phyloP scores from a whole-genome alignment of 2,329 filamentous ascomycete genomes.

The Pyrenochaeta sp. region DNA sequence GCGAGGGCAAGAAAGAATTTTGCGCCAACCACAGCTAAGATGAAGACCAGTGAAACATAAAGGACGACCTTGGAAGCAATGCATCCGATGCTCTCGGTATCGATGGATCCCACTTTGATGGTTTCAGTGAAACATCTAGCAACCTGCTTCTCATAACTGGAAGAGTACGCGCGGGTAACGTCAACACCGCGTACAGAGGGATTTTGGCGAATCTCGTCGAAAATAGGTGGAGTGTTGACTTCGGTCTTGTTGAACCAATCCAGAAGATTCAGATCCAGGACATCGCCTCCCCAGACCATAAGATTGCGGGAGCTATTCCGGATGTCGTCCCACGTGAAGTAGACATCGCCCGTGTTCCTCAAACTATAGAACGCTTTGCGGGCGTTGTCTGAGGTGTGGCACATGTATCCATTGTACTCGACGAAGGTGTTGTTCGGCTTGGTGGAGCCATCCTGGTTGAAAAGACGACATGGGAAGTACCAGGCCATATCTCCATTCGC shows the following conservation, averaged over 20 bases:
- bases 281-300: slow-evolving; percentile 91
- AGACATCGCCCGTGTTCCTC: slow-evolving; percentile 79
- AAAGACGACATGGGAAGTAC: slow-evolving; percentile 94
- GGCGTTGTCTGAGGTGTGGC: slow-evolving; percentile 77
- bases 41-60: slow-evolving; percentile 90
- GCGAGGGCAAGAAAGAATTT: slow-evolving; percentile 89
- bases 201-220: slow-evolving; percentile 79
- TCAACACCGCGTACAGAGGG: slow-evolving; percentile 80
- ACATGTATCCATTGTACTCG: slow-evolving; percentile 85
- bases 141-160: slow-evolving; percentile 76
- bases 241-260: slow-evolving; percentile 88
- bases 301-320: slow-evolving; percentile 88
- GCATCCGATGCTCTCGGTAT: slow-evolving; percentile 95
- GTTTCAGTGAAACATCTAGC: slow-evolving; percentile 91
- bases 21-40: slow-evolving; percentile 83
- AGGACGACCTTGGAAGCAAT: slow-evolving; percentile 97
- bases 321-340: slow-evolving; percentile 94
- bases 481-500: slow-evolving; percentile 76
- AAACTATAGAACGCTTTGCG: slow-evolving; percentile 80
- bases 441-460: slow-evolving; percentile 91
- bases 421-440: slow-evolving; percentile 75
- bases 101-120: slow-evolving; percentile 93
- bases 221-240: slow-evolving; percentile 76
- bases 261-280: slow-evolving; percentile 87
- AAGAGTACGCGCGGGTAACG: slow-evolving; percentile 87